These are phyloP conservation scores for Plasmopara halstedii DNA, from an alignment of 352 stramenopile species.

Conservation along the genomic window DNA sequence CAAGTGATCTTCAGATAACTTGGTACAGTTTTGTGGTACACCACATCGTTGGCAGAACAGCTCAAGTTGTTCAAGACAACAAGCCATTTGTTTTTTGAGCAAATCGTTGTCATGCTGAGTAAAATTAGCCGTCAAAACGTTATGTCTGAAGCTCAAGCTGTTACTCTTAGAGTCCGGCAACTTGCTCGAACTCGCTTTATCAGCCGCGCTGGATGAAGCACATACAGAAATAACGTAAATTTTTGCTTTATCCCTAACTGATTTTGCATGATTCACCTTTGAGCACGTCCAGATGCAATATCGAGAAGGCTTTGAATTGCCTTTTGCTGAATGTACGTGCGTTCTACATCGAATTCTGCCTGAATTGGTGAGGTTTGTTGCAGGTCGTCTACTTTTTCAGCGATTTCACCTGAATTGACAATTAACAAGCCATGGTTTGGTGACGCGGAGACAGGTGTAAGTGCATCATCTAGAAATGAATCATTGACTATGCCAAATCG, in stretches of 20 bases:
- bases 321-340: conserved; percentile 25
- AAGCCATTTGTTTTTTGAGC: conserved; percentile 32
- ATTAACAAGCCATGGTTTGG: conserved; percentile 1
- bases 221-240: background rate
- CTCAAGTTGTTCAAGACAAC: conserved; percentile 36
- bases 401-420: background rate
- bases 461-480: background rate
- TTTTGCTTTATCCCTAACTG: no score
- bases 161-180: conserved; percentile 10
- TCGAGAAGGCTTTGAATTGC: conserved; percentile 21
- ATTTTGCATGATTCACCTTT: no score
- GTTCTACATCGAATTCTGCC: conserved; percentile 10
- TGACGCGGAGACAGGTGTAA: background rate
- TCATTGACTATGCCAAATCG: conserved; percentile 1
- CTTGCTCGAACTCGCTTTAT: conserved; percentile 1
- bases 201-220: conserved; percentile 11
- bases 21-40: conserved; percentile 25
- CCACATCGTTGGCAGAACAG: conserved; percentile 37
- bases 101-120: conserved; percentile 39
- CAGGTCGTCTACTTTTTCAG: background rate
- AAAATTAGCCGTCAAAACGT: no score
- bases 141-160: conserved; percentile 32
- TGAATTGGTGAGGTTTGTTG: background rate
- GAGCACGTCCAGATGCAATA: conserved; percentile 15
- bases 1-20: conserved; percentile 41